phyloP scores from a whole-genome alignment of 2,329 filamentous ascomycete genomes.

The Orbilia javanica region DNA sequence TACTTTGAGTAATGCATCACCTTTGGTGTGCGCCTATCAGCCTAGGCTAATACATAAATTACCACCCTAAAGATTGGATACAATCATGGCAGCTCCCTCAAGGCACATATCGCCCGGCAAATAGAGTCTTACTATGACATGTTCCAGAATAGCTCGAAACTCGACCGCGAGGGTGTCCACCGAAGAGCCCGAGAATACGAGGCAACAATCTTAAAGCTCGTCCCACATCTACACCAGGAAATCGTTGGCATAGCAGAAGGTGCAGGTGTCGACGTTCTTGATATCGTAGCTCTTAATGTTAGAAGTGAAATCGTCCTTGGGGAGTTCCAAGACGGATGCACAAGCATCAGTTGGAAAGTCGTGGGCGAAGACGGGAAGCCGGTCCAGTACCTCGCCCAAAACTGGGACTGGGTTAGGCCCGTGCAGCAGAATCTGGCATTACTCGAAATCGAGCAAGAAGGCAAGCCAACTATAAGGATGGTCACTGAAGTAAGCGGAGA shows the following conservation, averaged over 20 bases:
- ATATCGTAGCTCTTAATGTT: conserved; percentile 73
- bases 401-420: conserved; percentile 73
- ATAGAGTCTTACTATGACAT: conserved; percentile 39
- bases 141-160: conserved; percentile 26
- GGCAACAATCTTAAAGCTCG: conserved; percentile 65
- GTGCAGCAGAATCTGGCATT: conserved; percentile 70
- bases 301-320: conserved; percentile 73
- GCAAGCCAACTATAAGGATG: conserved; percentile 69
- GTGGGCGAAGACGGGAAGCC: conserved; percentile 63
- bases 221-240: conserved; percentile 66
- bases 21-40: too few relatives aligned
- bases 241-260: conserved; percentile 71
- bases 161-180: conserved; percentile 27
- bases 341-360: conserved; percentile 67
- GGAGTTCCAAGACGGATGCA: conserved; percentile 72
- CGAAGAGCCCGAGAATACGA: conserved; percentile 67
- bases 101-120: conserved; percentile 31
- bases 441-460: conserved; percentile 67
- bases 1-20: neutral
- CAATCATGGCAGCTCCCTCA: conserved; percentile 31
- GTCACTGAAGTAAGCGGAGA: conserved; percentile 70
- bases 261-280: conserved; percentile 66
- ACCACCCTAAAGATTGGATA: conserved; percentile 26
- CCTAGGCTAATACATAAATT: neutral
- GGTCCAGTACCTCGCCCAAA: conserved; percentile 68